Evolutionary conservation across 495 filamentous ascomycete genomes (phyloP).

Genomic region (Penicillium waksmanii): DNA sequence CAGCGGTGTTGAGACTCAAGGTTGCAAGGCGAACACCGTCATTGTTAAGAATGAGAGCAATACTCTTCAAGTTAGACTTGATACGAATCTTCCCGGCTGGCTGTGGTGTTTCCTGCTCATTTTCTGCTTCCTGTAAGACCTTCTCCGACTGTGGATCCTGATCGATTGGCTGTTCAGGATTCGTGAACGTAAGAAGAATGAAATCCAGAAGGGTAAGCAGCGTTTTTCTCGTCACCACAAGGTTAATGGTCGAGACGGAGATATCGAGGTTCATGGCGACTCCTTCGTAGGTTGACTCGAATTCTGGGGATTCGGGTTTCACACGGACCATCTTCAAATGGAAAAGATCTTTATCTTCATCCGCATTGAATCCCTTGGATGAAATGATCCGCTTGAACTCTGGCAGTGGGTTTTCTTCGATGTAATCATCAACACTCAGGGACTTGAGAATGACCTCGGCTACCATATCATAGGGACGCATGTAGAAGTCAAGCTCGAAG

Average conservation of each 20-base stretch:
- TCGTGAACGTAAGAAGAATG: slow-evolving; percentile 90
- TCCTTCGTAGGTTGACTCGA: slow-evolving; percentile 86
- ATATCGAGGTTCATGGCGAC: slow-evolving; percentile 93
- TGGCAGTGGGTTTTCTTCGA: slow-evolving; percentile 82
- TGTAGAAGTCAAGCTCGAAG: slow-evolving; percentile 84
- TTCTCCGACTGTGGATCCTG: slow-evolving; percentile 42
- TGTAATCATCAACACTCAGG: slow-evolving; percentile 91
- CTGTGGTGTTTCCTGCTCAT: slow-evolving; percentile 44
- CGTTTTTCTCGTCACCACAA: slow-evolving; percentile 91
- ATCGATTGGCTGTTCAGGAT: slow-evolving; percentile 55
- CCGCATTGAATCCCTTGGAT: slow-evolving; percentile 73
- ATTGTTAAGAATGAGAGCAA: slow-evolving; percentile 94
- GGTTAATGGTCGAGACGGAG: slow-evolving; percentile 90
- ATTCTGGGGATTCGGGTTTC: slow-evolving; percentile 89
- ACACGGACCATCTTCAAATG: slow-evolving; percentile 86
- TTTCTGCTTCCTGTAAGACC: slow-evolving; percentile 48
- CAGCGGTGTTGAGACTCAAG: slow-evolving; percentile 84
- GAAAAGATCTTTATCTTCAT: slow-evolving; percentile 81
- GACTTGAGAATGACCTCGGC: slow-evolving; percentile 87
- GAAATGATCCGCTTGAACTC: slow-evolving; percentile 97
- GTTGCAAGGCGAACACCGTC: slow-evolving; percentile 95
- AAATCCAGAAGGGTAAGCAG: slow-evolving; percentile 95
- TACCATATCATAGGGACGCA: slow-evolving; percentile 87
- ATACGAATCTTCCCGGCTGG: slow-evolving; percentile 68
- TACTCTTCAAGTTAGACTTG: slow-evolving; percentile 90